Evolutionary conservation across 768 basidiomycete genomes (phyloP), one percentile per base, ranked within the genome.

Genomic region (Calocybe gangraenosa): DNA sequence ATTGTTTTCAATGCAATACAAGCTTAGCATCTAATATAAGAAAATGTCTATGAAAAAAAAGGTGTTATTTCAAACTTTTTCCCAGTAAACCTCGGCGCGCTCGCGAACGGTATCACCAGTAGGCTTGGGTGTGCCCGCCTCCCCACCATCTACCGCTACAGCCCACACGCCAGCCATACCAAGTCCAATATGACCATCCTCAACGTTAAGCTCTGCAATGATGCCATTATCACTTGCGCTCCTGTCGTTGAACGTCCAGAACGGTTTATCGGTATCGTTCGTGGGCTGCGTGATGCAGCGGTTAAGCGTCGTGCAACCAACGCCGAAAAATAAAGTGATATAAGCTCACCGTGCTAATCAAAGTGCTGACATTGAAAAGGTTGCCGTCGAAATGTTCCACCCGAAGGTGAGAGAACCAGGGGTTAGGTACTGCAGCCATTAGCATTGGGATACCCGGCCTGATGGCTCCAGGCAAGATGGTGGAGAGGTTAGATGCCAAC

Each of bases 51-150:
- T n/a, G n/a, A n/a, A n/a, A n/a, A n/a, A n/a, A n/a, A n/a, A n/a
- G n/a, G n/a, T n/a, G n/a, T n/a, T n/a, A n/a, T n/a, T n/a, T 28
- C 11, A 11, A 28, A 28, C 11, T 42, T 49, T 54, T 18, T 54
- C 53, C 40, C 55, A 60, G 54, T 55, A 60, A 9, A 57, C 52
- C 48, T 60, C 61, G 18, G 58, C 53, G 25, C 56, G 47, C 21
- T 57, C 57, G n/a, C 43, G 44, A 14, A 58, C 50, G 10, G 54
- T 58, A 18, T 47, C 42, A 8, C 58, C 61, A 14, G 40, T n/a
- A 4, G 56, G 59, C 18, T 50, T 46, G 6, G 25, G 43, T 1
- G 53, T 51, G 7, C 42, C 56, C 38, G 34, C 37, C 6, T 51
- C 52, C 18, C 53, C 42, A 38, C 56, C 47, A 19, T 48, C 59